phyloP scores from a whole-genome alignment of 2,329 filamentous ascomycete species.

The Alternaria arbusti region DNA sequence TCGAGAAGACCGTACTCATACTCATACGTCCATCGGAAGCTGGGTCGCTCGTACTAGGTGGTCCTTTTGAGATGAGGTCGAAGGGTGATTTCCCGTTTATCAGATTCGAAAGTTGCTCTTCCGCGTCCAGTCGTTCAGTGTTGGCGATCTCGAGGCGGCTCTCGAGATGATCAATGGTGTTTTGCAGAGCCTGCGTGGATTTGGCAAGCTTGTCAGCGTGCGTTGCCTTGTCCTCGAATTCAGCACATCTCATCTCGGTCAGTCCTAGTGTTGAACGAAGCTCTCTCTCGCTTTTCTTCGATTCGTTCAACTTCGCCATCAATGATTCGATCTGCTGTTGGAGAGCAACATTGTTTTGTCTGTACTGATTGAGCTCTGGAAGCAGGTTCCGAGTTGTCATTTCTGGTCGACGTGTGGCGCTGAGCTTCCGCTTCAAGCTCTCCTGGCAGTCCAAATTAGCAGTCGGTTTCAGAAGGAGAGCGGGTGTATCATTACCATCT shows the following conservation, averaged over 20 bases:
- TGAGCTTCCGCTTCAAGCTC: slow-evolving; percentile 48
- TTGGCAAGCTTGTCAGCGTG: slow-evolving; percentile 35
- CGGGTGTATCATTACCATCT: slow-evolving; percentile 26
- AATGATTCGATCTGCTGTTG: slow-evolving; percentile 47
- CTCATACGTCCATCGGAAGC: slow-evolving; percentile 27
- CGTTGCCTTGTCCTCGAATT: slow-evolving; percentile 36
- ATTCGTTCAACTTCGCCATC: slow-evolving; percentile 49
- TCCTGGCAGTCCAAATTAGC: slow-evolving; percentile 21
- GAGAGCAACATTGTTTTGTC: slow-evolving; percentile 44
- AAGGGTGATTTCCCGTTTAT: slow-evolving; percentile 36
- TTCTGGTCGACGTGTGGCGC: slow-evolving; percentile 41
- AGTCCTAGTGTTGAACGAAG: slow-evolving; percentile 40
- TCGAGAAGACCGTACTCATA: slow-evolving; percentile 40
- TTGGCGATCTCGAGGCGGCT: slow-evolving; percentile 50
- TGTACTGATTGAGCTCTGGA: slow-evolving; percentile 48
- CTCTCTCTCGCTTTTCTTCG: slow-evolving; percentile 44
- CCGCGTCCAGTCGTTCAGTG: slow-evolving; percentile 50
- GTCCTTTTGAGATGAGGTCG: slow-evolving; percentile 20
- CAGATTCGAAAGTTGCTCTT: slow-evolving; percentile 45
- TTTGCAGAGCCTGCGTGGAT: slow-evolving; percentile 41
- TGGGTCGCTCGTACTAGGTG: neutral
- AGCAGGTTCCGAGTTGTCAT: slow-evolving; percentile 42
- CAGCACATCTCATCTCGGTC: slow-evolving; percentile 39
- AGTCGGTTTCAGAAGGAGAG: neutral
- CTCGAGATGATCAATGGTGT: slow-evolving; percentile 48